Evolutionary conservation across 225 moss, liverwort and hornwort species (phyloP).

Genomic region (Ulota crispa): DNA sequence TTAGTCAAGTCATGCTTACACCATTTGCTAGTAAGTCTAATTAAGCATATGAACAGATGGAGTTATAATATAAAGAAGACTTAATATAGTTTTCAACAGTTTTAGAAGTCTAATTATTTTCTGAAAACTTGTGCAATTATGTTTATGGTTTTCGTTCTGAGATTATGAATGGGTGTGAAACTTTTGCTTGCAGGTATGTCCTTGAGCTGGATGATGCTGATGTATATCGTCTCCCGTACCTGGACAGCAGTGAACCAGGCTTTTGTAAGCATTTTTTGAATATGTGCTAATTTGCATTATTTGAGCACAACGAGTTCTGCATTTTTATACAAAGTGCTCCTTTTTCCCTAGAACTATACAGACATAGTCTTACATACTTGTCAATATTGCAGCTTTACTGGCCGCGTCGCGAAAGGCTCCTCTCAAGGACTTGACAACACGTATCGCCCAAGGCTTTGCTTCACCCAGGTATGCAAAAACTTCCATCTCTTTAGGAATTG

Average conservation of each 20-base stretch:
- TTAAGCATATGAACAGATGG: neutral
- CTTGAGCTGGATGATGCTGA: constrained; percentile 93
- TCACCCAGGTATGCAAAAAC: constrained; percentile 49
- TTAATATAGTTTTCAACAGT: neutral
- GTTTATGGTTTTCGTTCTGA: neutral
- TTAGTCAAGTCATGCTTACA: neutral
- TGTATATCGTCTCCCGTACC: constrained; percentile 94
- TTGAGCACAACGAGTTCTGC: neutral
- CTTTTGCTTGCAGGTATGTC: constrained; percentile 58
- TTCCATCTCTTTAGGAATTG: neutral
- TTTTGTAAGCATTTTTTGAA: constrained; percentile 56
- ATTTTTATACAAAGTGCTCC: neutral
- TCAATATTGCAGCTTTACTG: constrained; percentile 61
- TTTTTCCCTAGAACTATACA: neutral
- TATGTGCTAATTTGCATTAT: neutral
- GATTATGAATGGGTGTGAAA: constrained; percentile 11
- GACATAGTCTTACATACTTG: neutral
- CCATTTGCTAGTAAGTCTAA: neutral
- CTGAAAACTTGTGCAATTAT: neutral
- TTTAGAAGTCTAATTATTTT: neutral
- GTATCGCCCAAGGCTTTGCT: constrained; percentile 77
- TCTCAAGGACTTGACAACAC: constrained; percentile 71
- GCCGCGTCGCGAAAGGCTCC: constrained; percentile 87
- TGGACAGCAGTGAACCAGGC: constrained; percentile 96
- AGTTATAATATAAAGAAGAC: neutral